These are phyloP conservation scores for Mortierella alpina DNA, from an alignment of 192 early-diverging fungal species.

Conservation along the genomic window DNA sequence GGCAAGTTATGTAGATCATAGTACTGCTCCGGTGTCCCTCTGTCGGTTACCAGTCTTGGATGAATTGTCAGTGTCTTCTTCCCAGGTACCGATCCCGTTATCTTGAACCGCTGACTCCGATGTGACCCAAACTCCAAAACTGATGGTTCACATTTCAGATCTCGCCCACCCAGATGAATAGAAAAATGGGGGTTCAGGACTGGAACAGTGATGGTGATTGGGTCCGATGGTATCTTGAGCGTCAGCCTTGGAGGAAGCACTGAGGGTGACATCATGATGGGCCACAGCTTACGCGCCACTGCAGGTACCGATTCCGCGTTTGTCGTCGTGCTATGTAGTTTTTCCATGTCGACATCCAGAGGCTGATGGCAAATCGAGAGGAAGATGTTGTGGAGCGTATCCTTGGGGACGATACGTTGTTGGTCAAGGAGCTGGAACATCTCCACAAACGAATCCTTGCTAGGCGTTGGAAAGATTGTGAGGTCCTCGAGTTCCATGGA, in stretches of 20 bases:
- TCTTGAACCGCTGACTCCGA: slow-evolving; percentile 63
- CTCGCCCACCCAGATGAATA: slow-evolving; percentile 69
- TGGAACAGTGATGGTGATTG: slow-evolving; percentile 68
- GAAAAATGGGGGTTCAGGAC: slow-evolving; percentile 64
- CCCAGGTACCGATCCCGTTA: slow-evolving; percentile 68
- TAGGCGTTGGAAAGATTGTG: slow-evolving; percentile 27
- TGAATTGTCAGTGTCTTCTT: slow-evolving; percentile 70
- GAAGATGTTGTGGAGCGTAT: slow-evolving; percentile 39
- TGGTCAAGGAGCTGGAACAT: slow-evolving; percentile 48
- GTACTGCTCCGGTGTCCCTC: slow-evolving; percentile 58
- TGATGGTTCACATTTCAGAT: slow-evolving; percentile 64
- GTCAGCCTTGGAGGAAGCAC: slow-evolving; percentile 68
- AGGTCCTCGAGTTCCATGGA: slow-evolving; percentile 43
- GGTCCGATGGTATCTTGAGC: slow-evolving; percentile 61
- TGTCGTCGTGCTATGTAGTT: slow-evolving; percentile 2
- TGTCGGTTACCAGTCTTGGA: slow-evolving; percentile 34
- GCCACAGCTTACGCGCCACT: slow-evolving; percentile 30
- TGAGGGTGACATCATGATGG: slow-evolving; percentile 49
- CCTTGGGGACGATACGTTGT: slow-evolving; percentile 34
- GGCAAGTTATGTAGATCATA: slow-evolving; percentile 60
- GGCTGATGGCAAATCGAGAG: slow-evolving; percentile 57
- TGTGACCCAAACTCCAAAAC: slow-evolving; percentile 66
- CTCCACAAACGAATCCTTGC: slow-evolving; percentile 44
- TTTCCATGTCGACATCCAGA: slow-evolving; percentile 61
- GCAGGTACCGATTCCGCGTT: slow-evolving; percentile 2